A percentile compares a stretch with the other conserved stretches of the same genome.
Evolutionary conservation across 2,329 filamentous ascomycete species (phyloP).

Genomic region (Sporothrix brunneoviolacea): DNA sequence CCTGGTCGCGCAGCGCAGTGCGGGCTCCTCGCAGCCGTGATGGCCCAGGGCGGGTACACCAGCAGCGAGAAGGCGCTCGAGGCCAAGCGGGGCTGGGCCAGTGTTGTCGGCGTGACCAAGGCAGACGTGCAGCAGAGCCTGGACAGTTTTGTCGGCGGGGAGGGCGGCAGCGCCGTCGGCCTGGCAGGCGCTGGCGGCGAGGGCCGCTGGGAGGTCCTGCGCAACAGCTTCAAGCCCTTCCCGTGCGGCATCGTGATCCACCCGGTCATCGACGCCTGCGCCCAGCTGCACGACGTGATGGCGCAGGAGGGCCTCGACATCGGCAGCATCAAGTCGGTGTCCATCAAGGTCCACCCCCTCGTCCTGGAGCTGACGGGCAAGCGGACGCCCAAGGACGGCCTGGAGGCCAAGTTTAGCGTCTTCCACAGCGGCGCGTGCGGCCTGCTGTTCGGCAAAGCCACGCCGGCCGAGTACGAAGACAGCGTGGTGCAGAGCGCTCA

Average conservation of each 20-base stretch:
- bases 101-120: conserved; percentile 40
- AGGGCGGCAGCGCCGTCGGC: conserved; percentile 6
- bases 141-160: background rate
- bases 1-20: conserved; percentile 46
- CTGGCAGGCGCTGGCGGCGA: conserved; percentile 28
- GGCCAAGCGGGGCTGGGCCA: conserved; percentile 46
- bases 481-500: conserved; percentile 34
- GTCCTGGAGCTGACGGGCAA: conserved; percentile 48
- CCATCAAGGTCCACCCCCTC: conserved; percentile 42
- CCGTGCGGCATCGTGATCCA: conserved; percentile 53
- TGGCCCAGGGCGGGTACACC: conserved; percentile 42
- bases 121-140: conserved; percentile 25
- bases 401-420: conserved; percentile 50
- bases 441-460: conserved; percentile 43
- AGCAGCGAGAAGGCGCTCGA: conserved; percentile 41
- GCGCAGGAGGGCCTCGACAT: conserved; percentile 23
- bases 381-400: conserved; percentile 38
- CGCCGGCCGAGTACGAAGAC: conserved; percentile 45
- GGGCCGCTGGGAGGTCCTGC: conserved; percentile 44
- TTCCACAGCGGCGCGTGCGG: conserved; percentile 48
- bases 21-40: conserved; percentile 35
- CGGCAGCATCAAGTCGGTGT: conserved; percentile 32
- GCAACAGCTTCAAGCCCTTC: conserved; percentile 51
- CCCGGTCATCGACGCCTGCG: conserved; percentile 46
- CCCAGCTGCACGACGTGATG: conserved; percentile 37